Evolutionary conservation across 495 filamentous ascomycete genomes (phyloP).

Genomic region (Cetradonia linearis): DNA sequence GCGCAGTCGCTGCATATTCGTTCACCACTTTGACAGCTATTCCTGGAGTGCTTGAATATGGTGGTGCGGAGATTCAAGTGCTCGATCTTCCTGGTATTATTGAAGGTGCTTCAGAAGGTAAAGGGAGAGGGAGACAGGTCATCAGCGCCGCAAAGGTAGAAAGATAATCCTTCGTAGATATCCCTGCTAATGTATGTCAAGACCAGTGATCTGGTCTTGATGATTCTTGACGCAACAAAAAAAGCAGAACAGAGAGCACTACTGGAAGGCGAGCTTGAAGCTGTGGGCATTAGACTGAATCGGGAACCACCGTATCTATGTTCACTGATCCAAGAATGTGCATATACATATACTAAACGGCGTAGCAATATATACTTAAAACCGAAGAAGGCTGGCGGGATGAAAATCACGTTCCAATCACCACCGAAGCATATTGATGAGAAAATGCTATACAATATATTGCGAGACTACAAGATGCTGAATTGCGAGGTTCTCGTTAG

Average conservation of each 20-base stretch:
- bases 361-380: conserved; percentile 96
- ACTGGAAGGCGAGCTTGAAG: conserved; percentile 86
- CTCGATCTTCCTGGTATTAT: conserved; percentile 98
- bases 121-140: conserved; percentile 90
- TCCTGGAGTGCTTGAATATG: conserved; percentile 95
- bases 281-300: conserved; percentile 92
- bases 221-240: conserved; percentile 97
- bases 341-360: not conserved
- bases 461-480: conserved; percentile 96
- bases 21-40: conserved; percentile 99
- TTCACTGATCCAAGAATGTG: not conserved
- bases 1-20: conserved; percentile 89
- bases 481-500: conserved; percentile 94
- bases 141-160: conserved; percentile 86
- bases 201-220: conserved; percentile 94
- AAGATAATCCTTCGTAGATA: not conserved
- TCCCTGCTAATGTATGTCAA: conserved; percentile 27
- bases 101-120: conserved; percentile 92
- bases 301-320: conserved; percentile 68
- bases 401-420: conserved; percentile 93
- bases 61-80: conserved; percentile 95
- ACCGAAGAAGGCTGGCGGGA: conserved; percentile 87
- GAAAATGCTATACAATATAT: conserved; percentile 93
- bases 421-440: conserved; percentile 88
- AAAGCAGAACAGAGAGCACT: conserved; percentile 85